phyloP scores from a whole-genome alignment of 345 rosid species.

The Punica granatum region DNA sequence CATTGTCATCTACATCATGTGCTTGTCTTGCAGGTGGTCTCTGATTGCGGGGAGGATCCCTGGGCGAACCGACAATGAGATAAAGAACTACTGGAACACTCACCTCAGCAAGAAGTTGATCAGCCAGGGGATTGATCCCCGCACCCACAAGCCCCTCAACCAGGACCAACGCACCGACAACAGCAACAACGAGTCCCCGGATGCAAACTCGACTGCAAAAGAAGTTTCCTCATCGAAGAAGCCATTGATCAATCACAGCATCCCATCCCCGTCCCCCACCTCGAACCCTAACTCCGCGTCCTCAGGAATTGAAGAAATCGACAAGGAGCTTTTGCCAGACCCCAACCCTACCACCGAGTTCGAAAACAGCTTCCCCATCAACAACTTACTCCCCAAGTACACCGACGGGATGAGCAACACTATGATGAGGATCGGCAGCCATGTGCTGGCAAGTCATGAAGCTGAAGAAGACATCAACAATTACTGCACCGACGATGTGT shows the following conservation, averaged over 20 bases:
- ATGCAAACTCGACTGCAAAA: conserved; percentile 17
- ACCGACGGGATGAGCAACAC: conserved; percentile 9
- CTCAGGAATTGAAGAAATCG: neutral
- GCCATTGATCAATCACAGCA: conserved; percentile 3
- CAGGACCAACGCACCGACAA: conserved; percentile 5
- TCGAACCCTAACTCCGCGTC: conserved; percentile 5
- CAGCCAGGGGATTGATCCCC: conserved; percentile 58
- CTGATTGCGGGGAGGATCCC: conserved; percentile 63
- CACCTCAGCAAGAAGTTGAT: conserved; percentile 58
- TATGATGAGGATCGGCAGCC: conserved; percentile 5
- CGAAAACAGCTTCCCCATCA: neutral
- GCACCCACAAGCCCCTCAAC: conserved; percentile 51
- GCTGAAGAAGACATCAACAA: conserved; percentile 23
- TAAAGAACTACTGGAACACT: conserved; percentile 71
- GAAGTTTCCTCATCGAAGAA: neutral
- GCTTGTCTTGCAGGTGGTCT: conserved; percentile 36
- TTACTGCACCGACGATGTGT: conserved; percentile 27
- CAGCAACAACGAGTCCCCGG: conserved; percentile 7
- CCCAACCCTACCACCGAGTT: neutral
- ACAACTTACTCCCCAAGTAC: neutral
- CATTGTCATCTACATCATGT: no score
- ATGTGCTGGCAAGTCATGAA: conserved; percentile 5
- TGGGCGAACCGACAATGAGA: conserved; percentile 60
- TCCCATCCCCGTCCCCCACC: neutral
- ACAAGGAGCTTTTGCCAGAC: neutral